phyloP scores from a whole-genome alignment of 148 eudicot genomes.

The Diospyros kaki region DNA sequence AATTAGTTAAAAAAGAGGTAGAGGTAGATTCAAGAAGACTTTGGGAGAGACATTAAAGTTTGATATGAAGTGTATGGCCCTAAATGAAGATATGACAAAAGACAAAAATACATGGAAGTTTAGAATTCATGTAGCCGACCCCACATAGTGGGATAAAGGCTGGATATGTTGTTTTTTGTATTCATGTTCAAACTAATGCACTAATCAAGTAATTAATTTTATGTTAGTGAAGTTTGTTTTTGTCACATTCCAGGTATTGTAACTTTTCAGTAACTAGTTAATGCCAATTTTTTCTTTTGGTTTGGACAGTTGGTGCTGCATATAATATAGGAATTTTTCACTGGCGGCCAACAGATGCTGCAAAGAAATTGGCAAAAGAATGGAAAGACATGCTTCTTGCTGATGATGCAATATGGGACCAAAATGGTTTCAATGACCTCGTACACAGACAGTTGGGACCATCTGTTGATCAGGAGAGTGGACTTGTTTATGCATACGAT shows the following conservation, averaged over 20 bases:
- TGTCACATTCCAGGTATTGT: neutral
- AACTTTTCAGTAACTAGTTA: neutral
- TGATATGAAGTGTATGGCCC: too few relatives aligned
- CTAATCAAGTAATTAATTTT: neutral
- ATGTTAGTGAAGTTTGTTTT: neutral
- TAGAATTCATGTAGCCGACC: too few relatives aligned
- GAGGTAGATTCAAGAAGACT: too few relatives aligned
- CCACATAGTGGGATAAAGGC: too few relatives aligned
- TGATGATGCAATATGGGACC: slow-evolving; percentile 93
- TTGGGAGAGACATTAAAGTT: too few relatives aligned
- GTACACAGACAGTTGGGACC: slow-evolving; percentile 80
- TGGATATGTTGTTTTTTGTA: neutral
- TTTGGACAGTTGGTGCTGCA: slow-evolving; percentile 72
- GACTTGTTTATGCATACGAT: slow-evolving; percentile 85
- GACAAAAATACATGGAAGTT: too few relatives aligned
- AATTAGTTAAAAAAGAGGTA: too few relatives aligned
- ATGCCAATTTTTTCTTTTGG: slow-evolving; percentile 11
- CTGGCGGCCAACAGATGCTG: slow-evolving; percentile 83
- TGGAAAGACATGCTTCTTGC: slow-evolving; percentile 92
- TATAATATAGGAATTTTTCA: slow-evolving; percentile 90
- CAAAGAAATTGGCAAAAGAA: slow-evolving; percentile 82
- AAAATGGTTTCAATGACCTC: slow-evolving; percentile 87
- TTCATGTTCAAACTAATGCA: neutral
- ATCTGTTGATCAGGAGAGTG: slow-evolving; percentile 85
- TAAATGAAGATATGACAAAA: too few relatives aligned